Base-by-base conservation (phyloP, 2,329 filamentous ascomycete species). In the Exophiala sideris region DNA sequence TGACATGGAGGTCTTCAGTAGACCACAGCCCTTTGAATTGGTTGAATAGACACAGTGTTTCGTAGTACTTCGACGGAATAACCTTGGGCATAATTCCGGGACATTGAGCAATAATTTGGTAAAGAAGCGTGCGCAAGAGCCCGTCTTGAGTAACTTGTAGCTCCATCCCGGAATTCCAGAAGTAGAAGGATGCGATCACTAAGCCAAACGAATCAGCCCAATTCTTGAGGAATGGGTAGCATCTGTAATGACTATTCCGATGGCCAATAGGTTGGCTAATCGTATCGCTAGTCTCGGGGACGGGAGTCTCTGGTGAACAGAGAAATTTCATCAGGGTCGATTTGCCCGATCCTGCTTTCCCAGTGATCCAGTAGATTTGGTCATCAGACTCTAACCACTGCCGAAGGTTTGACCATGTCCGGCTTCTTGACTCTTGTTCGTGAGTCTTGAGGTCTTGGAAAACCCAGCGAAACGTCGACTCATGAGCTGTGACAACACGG, bases 131-230 rank as follows among this genome's bases (percentile, higher is more conserved):
- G 2, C 58, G 57, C 3, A 57, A 45, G 3, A 67, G 57, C 1
- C 65, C 65, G 1, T 24, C 7, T 5, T 61, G 40, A 0, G 56
- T 62, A 54, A 51, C 62, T 45, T 67, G 65, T 1, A 57, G 24
- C 0, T 21, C 12, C 2, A 46, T 54, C 3, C 63, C 66, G 1
- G 52, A 54, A 12, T 58, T 64, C 65, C 64, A 68, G 38, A 67
- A 67, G 52, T 64, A 67, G 52, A 64, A 68, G n/a, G 36, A 55
- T 3, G 61, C 60, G 10, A 57, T 16, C 1, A 65, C 50, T 6
- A 66, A 48, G 40, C 33, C 33, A n/a, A 12, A 10, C 3, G 14
- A n/a, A 11, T 40, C 8, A 18, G 54, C 20, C 57, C 21, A 50
- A 20, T 10, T 21, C 51, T 33, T 2, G 36, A 34, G 21, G 36